Evolutionary conservation across 2,329 filamentous ascomycete species (phyloP).

Genomic region (Ceratocystis huliohia): DNA sequence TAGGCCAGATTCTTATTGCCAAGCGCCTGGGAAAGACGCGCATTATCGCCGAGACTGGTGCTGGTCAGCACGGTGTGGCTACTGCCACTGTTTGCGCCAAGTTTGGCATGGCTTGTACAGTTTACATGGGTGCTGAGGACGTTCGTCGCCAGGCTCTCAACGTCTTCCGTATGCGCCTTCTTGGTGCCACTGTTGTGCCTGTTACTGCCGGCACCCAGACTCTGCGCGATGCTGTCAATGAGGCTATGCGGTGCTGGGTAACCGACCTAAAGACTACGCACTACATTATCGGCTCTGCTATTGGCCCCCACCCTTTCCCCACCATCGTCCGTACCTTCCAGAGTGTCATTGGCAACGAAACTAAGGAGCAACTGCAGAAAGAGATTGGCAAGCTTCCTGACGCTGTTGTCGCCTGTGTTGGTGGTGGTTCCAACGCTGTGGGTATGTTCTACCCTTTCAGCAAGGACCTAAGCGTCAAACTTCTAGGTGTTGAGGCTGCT

Average conservation of each 20-base stretch:
- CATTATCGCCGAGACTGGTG: slow-evolving; percentile 96
- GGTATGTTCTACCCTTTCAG: slow-evolving; percentile 98
- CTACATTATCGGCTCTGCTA: slow-evolving; percentile 96
- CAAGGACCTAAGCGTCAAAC: slow-evolving; percentile 69
- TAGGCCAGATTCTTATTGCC: slow-evolving; percentile 84
- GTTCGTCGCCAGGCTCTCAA: slow-evolving; percentile 92
- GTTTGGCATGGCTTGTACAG: slow-evolving; percentile 94
- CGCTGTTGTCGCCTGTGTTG: slow-evolving; percentile 91
- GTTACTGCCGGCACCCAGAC: slow-evolving; percentile 83
- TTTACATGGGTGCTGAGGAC: slow-evolving; percentile 93
- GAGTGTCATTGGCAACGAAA: slow-evolving; percentile 89
- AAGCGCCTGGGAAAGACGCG: slow-evolving; percentile 80
- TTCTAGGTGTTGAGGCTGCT: slow-evolving; percentile 87
- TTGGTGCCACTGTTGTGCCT: slow-evolving; percentile 82
- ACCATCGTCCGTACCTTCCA: slow-evolving; percentile 97
- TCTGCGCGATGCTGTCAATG: slow-evolving; percentile 81
- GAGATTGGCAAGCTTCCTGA: slow-evolving; percentile 83
- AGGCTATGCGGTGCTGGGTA: slow-evolving; percentile 89
- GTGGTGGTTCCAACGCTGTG: slow-evolving; percentile 84
- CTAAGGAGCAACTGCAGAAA: slow-evolving; percentile 78
- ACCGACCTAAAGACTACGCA: slow-evolving; percentile 85
- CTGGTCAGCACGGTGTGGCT: slow-evolving; percentile 93
- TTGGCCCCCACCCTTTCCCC: slow-evolving; percentile 94
- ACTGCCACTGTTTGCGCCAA: slow-evolving; percentile 96
- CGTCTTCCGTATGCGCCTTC: slow-evolving; percentile 94